A percentile compares a stretch with the other conserved stretches of the same genome.
Conservation (phyloP, 2,329 filamentous ascomycete genomes). For the Pestalotiopsis sp. region DNA sequence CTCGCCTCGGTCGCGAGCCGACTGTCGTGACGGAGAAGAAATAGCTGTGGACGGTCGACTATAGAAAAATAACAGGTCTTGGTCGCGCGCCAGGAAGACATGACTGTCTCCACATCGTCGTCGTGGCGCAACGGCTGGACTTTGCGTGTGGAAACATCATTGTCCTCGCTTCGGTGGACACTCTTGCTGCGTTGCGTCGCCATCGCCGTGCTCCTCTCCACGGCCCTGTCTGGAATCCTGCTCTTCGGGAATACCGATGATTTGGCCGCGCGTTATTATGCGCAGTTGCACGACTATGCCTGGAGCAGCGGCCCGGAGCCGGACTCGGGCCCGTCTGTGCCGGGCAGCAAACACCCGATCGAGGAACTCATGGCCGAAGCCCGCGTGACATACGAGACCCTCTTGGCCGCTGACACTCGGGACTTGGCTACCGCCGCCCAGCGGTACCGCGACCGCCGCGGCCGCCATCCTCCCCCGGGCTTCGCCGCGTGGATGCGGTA, state of each 20-base stretch:
- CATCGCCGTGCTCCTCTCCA: constrained; percentile 23
- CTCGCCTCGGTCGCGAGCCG: neutral
- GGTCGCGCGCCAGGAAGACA: neutral
- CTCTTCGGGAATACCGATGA: constrained; percentile 25
- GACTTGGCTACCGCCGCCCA: constrained; percentile 54
- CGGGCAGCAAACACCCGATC: constrained; percentile 45
- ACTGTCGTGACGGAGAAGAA: neutral
- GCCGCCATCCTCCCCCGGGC: constrained; percentile 64
- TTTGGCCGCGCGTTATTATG: constrained; percentile 18
- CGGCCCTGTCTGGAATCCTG: constrained; percentile 24
- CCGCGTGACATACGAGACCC: constrained; percentile 41
- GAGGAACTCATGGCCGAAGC: constrained; percentile 50
- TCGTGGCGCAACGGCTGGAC: neutral
- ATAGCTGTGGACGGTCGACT: neutral
- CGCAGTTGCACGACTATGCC: constrained; percentile 27
- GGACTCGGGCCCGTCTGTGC: neutral
- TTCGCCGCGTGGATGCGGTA: constrained; percentile 63
- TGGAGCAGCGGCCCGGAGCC: constrained; percentile 17
- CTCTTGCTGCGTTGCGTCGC: constrained; percentile 23
- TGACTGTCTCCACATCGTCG: neutral
- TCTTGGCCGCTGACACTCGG: constrained; percentile 47
- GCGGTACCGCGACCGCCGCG: constrained; percentile 57
- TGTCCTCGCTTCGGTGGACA: constrained; percentile 22
- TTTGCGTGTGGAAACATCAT: neutral
- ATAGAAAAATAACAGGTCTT: neutral